These are phyloP conservation scores for Fragaria ananassa DNA, from an alignment of 306 rosid species.

Conservation along the genomic window DNA sequence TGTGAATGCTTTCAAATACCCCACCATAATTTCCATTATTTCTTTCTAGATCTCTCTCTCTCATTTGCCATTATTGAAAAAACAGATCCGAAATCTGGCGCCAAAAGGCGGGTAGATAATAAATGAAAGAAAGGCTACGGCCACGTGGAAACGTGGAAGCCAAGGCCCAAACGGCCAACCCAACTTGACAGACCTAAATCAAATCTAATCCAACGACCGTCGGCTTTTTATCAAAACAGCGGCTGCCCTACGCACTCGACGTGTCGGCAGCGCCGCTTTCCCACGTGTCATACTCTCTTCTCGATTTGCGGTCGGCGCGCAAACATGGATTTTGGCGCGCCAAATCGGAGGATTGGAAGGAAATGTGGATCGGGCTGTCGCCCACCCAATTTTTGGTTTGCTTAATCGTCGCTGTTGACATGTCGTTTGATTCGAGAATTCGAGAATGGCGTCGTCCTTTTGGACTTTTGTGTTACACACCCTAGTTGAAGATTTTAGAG, in stretches of 20 bases:
- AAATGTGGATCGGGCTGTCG: not conserved
- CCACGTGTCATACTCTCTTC: not conserved
- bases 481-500: not conserved
- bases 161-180: not conserved
- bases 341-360: not conserved
- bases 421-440: no score
- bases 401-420: no score
- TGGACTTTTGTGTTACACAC: no score
- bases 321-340: not conserved
- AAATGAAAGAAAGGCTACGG: not conserved
- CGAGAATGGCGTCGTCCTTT: no score
- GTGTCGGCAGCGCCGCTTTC: not conserved
- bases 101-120: not conserved
- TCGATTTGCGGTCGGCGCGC: not conserved
- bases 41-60: not conserved
- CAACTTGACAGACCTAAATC: not conserved
- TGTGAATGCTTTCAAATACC: constrained; percentile 14
- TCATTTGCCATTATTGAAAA: not conserved
- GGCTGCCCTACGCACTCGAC: not conserved
- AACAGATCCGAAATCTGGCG: constrained; percentile 2
- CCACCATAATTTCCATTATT: not conserved
- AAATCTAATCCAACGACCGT: not conserved
- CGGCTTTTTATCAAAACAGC: constrained; percentile 1
- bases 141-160: constrained; percentile 2
- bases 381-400: no score